A percentile compares a stretch with the other conserved stretches of the same genome.
Evolutionary conservation across 306 rosid species (phyloP).

Genomic region (Carpinus viminea): DNA sequence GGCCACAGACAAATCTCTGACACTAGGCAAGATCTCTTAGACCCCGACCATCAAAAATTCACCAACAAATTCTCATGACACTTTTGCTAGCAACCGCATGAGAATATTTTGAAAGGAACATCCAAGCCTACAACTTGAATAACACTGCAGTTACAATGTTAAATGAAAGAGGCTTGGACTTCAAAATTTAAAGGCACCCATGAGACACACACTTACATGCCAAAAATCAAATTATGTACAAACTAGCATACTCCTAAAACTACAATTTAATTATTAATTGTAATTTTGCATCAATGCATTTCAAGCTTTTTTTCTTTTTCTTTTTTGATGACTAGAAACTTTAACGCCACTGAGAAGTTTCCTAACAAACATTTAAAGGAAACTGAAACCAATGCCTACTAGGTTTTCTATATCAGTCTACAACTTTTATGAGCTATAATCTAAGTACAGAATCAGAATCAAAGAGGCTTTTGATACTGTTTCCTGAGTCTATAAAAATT

Average conservation of each 20-base stretch:
- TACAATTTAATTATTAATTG: too few species aligned
- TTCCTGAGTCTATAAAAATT: not conserved
- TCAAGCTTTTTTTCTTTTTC: not conserved
- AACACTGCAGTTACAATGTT: not conserved
- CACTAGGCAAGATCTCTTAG: not conserved
- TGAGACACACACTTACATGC: not conserved
- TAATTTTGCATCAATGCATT: not conserved
- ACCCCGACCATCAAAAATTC: not conserved
- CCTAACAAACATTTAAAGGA: not conserved
- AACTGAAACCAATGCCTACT: not conserved
- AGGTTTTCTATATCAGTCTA: not conserved
- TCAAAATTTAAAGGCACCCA: not conserved
- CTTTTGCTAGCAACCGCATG: not conserved
- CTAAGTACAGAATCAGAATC: not conserved
- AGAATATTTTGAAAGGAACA: slow-evolving; percentile 11
- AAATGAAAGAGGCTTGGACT: not conserved
- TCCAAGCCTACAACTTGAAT: not conserved
- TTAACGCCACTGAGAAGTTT: too few species aligned
- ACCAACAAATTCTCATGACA: not conserved
- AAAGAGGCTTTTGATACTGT: not conserved
- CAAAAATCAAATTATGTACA: not conserved
- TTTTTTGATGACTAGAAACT: not conserved
- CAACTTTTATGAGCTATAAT: not conserved
- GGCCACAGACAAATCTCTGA: slow-evolving; percentile 1
- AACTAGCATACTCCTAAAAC: not conserved